These are phyloP conservation scores for Alternaria sp. DNA, from an alignment of 2,329 filamentous ascomycete genomes.

Conservation along the genomic window DNA sequence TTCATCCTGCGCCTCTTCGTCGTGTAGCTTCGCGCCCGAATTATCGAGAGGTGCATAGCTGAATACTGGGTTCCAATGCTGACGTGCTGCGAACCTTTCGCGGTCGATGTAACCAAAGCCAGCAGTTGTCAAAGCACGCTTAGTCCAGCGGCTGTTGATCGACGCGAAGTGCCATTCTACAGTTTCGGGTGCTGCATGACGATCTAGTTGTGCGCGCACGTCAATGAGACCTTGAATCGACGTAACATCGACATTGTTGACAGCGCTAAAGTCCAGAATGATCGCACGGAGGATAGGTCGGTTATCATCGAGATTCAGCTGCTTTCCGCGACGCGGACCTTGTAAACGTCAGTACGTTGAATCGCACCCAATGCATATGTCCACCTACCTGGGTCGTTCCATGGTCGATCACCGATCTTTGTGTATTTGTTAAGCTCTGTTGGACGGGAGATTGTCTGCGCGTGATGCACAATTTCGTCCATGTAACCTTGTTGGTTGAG, in stretches of 20 bases:
- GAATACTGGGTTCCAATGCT: conserved; percentile 91
- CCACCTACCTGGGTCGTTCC: conserved; percentile 82
- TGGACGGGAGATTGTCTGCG: conserved; percentile 72
- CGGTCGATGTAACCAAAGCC: conserved; percentile 80
- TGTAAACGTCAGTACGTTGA: not conserved
- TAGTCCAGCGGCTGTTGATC: conserved; percentile 93
- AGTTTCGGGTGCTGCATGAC: conserved; percentile 78
- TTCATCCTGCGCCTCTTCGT: conserved; percentile 44
- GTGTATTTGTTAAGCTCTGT: conserved; percentile 74
- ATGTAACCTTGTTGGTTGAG: conserved; percentile 91
- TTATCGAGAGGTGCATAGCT: conserved; percentile 85
- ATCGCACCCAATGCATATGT: not conserved
- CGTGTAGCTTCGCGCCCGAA: conserved; percentile 70
- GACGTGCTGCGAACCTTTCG: conserved; percentile 59
- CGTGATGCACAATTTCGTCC: conserved; percentile 66
- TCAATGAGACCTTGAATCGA: conserved; percentile 93
- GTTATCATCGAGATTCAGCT: conserved; percentile 56
- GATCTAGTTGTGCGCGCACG: conserved; percentile 90
- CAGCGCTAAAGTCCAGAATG: conserved; percentile 90
- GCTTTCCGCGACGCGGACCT: conserved; percentile 65
- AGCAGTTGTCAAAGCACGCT: conserved; percentile 84
- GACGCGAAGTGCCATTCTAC: conserved; percentile 98
- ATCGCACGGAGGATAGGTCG: conserved; percentile 83
- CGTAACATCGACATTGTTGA: conserved; percentile 94
- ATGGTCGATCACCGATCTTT: conserved; percentile 74